Base-by-base conservation (phyloP, 225 moss, liverwort and hornwort genomes). In the Anthoceros angustus region DNA sequence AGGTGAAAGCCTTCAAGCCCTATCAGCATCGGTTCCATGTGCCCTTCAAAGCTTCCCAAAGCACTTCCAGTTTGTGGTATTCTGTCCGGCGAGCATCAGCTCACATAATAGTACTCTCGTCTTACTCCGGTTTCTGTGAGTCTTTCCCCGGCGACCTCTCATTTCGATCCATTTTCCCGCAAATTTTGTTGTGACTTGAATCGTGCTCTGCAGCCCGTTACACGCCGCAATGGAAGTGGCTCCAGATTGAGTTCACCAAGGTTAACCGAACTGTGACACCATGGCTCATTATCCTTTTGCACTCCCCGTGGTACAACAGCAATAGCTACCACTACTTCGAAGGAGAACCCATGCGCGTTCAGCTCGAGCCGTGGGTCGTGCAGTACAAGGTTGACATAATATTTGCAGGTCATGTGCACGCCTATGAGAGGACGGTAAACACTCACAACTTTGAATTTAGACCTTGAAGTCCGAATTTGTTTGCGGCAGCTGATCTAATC, bases 301-400 rank as follows among this genome's bases (percentile, higher is more conserved):
- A 81, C 66, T 50, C 73, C 32, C 81, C 81, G n/a, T 81, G 81
- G 81, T 81, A 81, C 64, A 81, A 78, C 67, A 78, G 72, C 40
- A 78, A 76, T 60, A 68, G 74, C 45, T 65, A 65, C 43, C 77
- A 78, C 70, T 81, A 78, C 65, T 64, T 81, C 5, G 78, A 81
- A 61, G 81, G 81, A 40, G 81, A 81, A 73, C 69, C 64, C 7
- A 81, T 78, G 81, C 75, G 78, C 18, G 70, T 71, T 50, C 67
- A 62, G 41, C 67, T 81, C 12, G 81, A 81, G 66, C 74, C 73
- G 41, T 78, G 75, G 67, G 74, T 67, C 8, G 72, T 78, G 61
- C 73, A 71, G 43, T 71, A 81, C 41, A 61, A 62, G 67, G 81
- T 81, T 20, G 81, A 81, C 64, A 69, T 68, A 38, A 71, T 82